Base-by-base conservation (phyloP, 2,329 filamentous ascomycete genomes). In the Cryoendolithus antarcticus region DNA sequence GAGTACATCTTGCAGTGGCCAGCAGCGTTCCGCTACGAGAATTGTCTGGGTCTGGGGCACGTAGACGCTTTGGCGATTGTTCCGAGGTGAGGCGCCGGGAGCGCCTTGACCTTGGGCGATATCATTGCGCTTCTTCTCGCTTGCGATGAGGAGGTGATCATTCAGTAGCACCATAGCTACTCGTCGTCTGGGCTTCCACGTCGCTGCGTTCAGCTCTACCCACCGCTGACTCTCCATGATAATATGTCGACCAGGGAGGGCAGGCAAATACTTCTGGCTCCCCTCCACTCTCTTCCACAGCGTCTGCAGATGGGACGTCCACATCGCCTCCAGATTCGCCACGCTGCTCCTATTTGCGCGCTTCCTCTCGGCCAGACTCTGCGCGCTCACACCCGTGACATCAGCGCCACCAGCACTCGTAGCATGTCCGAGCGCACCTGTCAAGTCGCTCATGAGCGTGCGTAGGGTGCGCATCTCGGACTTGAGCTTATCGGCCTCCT, bases 201-300 rank as follows among this genome's bases (percentile, higher is more conserved):
- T 98, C 8, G 91, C 91, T 47, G 91, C 93, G 62, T 98, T 93
- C 44, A 98, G 70, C 64, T 98, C 89, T 43, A 96, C 83, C 91
- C 91, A 98, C 35, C 82, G 75, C 1, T 85, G 82, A 3, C 86
- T 93, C 60, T 96, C 89, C 59, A 93, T 80, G 2, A 96, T 77
- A 34, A 98, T 86, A 58, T 95, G 93, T 30, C 91, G 80, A n/a
- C 88, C 89, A 12, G 83, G 77, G 12, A 86, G 74, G 39, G 88
- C 91, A 9, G 91, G 91, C 8, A 98, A 67, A 54, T 93, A 98
- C 59, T 96, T 96, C 55, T 98, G 91, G 6, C 88, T 94, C 1
- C 89, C 89, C 60, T 96, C 91, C n/a, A 98, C 85, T 32, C 82
- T 84, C 65, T 95, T 96, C 77, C 91, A 98, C 34, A 98, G 66